Percentiles rank a stretch among this genome's conserved stretches.
These are phyloP conservation scores for Ambrosiella beaveri DNA, from an alignment of 2,329 filamentous ascomycete species.

Conservation along the genomic window DNA sequence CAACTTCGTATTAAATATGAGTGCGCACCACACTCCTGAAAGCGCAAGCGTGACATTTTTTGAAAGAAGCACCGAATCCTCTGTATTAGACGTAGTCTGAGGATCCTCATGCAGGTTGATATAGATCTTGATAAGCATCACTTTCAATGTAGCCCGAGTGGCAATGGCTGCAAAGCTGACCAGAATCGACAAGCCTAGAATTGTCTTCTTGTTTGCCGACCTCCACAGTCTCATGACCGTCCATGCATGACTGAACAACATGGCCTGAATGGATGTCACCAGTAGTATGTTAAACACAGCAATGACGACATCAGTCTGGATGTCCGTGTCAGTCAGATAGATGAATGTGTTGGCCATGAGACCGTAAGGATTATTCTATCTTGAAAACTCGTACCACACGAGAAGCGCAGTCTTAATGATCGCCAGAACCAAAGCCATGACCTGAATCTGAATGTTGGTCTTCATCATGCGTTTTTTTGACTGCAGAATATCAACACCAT, in stretches of 20 bases:
- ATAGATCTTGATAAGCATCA: too few relatives aligned
- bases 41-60: conserved; percentile 19
- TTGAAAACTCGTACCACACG: conserved; percentile 40
- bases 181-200: conserved; percentile 16
- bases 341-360: conserved; percentile 37
- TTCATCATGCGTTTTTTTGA: conserved; percentile 44
- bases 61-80: too few relatives aligned
- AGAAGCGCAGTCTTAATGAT: conserved; percentile 41
- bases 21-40: conserved; percentile 31
- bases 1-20: conserved; percentile 36
- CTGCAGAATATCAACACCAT: conserved; percentile 51
- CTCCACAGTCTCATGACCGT: conserved; percentile 34
- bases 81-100: too few relatives aligned
- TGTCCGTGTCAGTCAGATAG: conserved; percentile 11
- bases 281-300: conserved; percentile 20
- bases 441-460: conserved; percentile 48
- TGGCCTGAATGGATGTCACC: conserved; percentile 28
- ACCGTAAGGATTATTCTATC: conserved; percentile 44
- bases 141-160: conserved; percentile 13
- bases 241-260: conserved; percentile 36
- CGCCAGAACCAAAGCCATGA: conserved; percentile 41
- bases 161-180: conserved; percentile 17
- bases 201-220: conserved; percentile 18
- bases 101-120: too few relatives aligned
- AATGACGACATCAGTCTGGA: conserved; percentile 12